Conservation (phyloP, 352 stramenopile species). For the Plasmopara viticola region DNA sequence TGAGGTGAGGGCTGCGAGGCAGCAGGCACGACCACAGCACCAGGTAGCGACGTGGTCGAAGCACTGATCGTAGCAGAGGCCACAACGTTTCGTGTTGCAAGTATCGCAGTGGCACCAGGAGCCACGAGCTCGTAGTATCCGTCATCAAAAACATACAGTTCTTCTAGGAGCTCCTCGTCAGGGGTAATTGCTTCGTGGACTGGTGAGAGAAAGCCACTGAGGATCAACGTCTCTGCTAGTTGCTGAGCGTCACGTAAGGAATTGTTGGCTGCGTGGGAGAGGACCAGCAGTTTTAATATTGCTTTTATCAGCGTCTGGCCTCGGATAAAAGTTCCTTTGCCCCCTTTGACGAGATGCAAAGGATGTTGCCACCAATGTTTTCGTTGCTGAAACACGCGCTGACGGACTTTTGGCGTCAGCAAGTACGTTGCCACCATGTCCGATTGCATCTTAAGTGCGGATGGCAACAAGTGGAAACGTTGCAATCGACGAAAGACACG, state of each 20-base stretch:
- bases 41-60: slow-evolving; percentile 8
- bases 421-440: slow-evolving; percentile 33
- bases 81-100: slow-evolving; percentile 7
- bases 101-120: slow-evolving; percentile 17
- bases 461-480: slow-evolving; percentile 26
- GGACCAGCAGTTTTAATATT: slow-evolving; percentile 23
- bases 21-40: slow-evolving; percentile 13
- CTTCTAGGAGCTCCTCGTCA: slow-evolving; percentile 15
- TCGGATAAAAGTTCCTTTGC: slow-evolving; percentile 26
- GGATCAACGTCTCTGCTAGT: slow-evolving; percentile 28
- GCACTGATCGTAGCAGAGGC: slow-evolving; percentile 11
- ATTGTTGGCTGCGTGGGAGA: slow-evolving; percentile 26
- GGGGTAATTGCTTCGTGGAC: slow-evolving; percentile 15
- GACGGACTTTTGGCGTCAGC: slow-evolving; percentile 24
- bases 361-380: slow-evolving; percentile 30
- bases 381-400: slow-evolving; percentile 19
- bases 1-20: slow-evolving; percentile 1
- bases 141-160: slow-evolving; percentile 28
- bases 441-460: slow-evolving; percentile 26
- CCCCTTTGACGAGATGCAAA: slow-evolving; percentile 17
- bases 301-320: slow-evolving; percentile 32
- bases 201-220: slow-evolving; percentile 31
- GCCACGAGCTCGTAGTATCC: slow-evolving; percentile 48
- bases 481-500: slow-evolving; percentile 34
- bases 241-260: slow-evolving; percentile 21